Conservation (phyloP, 2,329 filamentous ascomycete genomes). For the Aspergillus neoniger region DNA sequence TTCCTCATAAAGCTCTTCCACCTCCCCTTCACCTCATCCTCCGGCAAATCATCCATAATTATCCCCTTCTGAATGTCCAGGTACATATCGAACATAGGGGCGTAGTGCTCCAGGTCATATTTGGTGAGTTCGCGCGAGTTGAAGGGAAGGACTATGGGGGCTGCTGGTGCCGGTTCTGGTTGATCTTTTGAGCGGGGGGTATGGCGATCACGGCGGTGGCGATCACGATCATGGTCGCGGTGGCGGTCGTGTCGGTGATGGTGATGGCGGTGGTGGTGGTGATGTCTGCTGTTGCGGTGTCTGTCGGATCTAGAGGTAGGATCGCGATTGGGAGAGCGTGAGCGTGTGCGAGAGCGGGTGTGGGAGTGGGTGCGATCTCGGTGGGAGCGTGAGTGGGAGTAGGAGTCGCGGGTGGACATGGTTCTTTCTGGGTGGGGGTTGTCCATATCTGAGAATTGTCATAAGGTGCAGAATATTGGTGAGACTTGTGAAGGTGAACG, state of each 20-base stretch:
- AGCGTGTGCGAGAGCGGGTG: constrained; percentile 33
- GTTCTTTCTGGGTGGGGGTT: not conserved
- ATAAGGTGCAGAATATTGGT: not conserved
- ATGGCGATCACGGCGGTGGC: constrained; percentile 14
- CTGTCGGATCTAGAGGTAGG: constrained; percentile 21
- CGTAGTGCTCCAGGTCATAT: constrained; percentile 66
- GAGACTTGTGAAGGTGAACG: not conserved
- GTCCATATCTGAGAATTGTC: not conserved
- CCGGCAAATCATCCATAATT: constrained; percentile 66
- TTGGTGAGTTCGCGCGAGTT: constrained; percentile 67
- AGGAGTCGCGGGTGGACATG: constrained; percentile 10
- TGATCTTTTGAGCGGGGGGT: not conserved
- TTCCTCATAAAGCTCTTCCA: constrained; percentile 93
- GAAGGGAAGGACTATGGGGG: constrained; percentile 60
- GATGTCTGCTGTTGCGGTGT: constrained; percentile 31
- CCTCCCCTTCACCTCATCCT: constrained; percentile 74
- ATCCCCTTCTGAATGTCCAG: constrained; percentile 84
- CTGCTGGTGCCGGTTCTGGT: constrained; percentile 15
- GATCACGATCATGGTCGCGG: constrained; percentile 22
- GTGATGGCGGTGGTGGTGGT: constrained; percentile 34
- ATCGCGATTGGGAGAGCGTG: constrained; percentile 37
- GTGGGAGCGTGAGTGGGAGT: constrained; percentile 18
- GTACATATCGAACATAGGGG: constrained; percentile 77
- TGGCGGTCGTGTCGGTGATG: constrained; percentile 21
- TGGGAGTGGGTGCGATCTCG: constrained; percentile 21